Evolutionary conservation across 1,139 yeast species (phyloP).

Genomic region (Meyerozyma carpophila): DNA sequence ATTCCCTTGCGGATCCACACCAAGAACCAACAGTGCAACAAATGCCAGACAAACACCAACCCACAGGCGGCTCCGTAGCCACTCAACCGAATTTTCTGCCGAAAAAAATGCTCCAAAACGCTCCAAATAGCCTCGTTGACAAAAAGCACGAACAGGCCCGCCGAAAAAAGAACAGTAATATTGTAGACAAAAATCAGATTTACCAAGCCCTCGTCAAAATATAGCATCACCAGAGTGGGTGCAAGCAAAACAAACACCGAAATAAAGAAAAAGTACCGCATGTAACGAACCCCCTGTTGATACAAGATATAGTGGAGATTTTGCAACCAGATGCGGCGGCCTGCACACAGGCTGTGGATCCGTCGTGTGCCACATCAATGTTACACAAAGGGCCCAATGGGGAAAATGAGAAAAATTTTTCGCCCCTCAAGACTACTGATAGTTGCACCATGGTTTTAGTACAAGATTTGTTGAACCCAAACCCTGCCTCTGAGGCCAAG

Average conservation of each 20-base stretch:
- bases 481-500: constrained; percentile 92
- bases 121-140: not conserved
- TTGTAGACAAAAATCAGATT: not conserved
- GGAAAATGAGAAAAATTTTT: constrained; percentile 1
- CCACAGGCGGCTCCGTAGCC: not conserved
- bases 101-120: not conserved
- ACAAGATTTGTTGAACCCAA: constrained; percentile 72
- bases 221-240: not conserved
- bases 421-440: not conserved
- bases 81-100: too few species aligned
- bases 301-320: not conserved
- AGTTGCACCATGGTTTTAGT: constrained; percentile 19
- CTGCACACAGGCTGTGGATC: not conserved
- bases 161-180: not conserved
- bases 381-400: constrained; percentile 1
- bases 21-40: not conserved
- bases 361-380: not conserved
- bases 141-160: not conserved
- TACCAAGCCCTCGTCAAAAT: not conserved
- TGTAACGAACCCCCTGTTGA: not conserved
- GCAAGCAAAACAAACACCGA: not conserved
- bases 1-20: not conserved
- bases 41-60: not conserved
- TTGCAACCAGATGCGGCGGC: not conserved
- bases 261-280: not conserved